Conservation (phyloP, 108 stramenopile species). For the Skeletonema costatum region DNA sequence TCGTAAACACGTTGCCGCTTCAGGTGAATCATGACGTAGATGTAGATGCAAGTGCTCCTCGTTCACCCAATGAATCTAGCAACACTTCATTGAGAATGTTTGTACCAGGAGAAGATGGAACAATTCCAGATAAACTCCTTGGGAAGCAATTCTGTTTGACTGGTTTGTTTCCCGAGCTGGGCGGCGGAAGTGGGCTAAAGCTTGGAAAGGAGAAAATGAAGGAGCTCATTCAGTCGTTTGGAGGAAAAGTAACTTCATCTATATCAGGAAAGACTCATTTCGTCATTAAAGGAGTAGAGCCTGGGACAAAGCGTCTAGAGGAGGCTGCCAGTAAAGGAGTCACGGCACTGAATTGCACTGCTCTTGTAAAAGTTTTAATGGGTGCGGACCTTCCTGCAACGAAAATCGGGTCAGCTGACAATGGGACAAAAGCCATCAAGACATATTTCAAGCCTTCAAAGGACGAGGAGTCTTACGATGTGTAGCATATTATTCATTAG, state of each 20-base stretch:
- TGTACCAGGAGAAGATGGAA: conserved; percentile 15
- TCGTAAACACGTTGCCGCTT: conserved; percentile 10
- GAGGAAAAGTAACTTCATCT: conserved; percentile 23
- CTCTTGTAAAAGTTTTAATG: neutral
- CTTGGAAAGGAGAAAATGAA: conserved; percentile 32
- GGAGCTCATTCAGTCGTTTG: conserved; percentile 34
- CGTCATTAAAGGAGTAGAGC: conserved; percentile 26
- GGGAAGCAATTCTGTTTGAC: conserved; percentile 17
- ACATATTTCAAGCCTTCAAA: neutral
- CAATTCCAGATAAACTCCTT: conserved; percentile 8
- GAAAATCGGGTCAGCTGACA: neutral
- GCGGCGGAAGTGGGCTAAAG: conserved; percentile 28
- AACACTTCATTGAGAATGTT: neutral
- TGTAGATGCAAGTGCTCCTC: neutral
- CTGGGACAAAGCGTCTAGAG: conserved; percentile 20
- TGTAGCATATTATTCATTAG: conserved; percentile 20
- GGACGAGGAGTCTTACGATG: neutral
- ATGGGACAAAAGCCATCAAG: neutral
- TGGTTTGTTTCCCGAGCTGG: conserved; percentile 28
- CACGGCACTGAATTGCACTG: neutral
- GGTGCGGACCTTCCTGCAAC: neutral
- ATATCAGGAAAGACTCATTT: conserved; percentile 39
- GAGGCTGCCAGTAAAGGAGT: conserved; percentile 13
- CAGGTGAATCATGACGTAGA: neutral
- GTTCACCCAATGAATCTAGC: neutral